Evolutionary conservation across 805 yeast species (phyloP).

Genomic region (Komagataella ulmi): DNA sequence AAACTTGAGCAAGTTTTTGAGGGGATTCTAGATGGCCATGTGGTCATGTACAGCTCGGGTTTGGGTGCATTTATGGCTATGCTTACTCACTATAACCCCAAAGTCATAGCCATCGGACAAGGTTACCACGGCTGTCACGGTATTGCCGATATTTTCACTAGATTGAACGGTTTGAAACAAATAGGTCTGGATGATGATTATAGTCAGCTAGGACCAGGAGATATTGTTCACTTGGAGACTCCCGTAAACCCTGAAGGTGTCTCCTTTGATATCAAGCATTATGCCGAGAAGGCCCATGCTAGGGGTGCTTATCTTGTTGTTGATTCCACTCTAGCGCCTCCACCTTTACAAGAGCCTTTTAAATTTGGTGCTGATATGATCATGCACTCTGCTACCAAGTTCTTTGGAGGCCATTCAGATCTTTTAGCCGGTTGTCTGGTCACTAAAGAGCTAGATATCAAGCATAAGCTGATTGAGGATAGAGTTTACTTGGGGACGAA

Average conservation of each 20-base stretch:
- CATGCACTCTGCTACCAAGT: conserved; percentile 43
- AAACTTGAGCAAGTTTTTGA: conserved; percentile 30
- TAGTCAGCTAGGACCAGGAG: conserved; percentile 22
- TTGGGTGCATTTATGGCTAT: conserved; percentile 37
- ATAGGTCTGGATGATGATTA: conserved; percentile 18
- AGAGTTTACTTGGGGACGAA: conserved; percentile 36
- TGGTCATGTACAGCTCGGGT: conserved; percentile 35
- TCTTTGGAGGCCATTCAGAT: conserved; percentile 43
- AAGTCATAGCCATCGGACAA: conserved; percentile 26
- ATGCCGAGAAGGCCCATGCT: conserved; percentile 28
- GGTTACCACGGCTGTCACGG: conserved; percentile 41
- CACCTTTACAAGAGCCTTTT: conserved; percentile 40
- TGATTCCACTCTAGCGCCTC: conserved; percentile 45
- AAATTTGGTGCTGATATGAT: conserved; percentile 37
- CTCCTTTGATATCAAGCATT: conserved; percentile 25
- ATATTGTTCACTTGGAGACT: conserved; percentile 35
- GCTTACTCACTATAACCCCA: conserved; percentile 32
- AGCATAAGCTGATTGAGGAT: conserved; percentile 22
- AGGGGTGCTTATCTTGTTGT: conserved; percentile 30
- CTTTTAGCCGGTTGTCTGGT: conserved; percentile 38
- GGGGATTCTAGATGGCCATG: conserved; percentile 29
- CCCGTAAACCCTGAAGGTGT: conserved; percentile 42
- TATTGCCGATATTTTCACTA: conserved; percentile 26
- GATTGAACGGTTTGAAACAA: conserved; percentile 25
- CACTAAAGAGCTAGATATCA: conserved; percentile 20